Evolutionary conservation across 208 protist species (phyloP).

Genomic region (Phytomonas sp.): DNA sequence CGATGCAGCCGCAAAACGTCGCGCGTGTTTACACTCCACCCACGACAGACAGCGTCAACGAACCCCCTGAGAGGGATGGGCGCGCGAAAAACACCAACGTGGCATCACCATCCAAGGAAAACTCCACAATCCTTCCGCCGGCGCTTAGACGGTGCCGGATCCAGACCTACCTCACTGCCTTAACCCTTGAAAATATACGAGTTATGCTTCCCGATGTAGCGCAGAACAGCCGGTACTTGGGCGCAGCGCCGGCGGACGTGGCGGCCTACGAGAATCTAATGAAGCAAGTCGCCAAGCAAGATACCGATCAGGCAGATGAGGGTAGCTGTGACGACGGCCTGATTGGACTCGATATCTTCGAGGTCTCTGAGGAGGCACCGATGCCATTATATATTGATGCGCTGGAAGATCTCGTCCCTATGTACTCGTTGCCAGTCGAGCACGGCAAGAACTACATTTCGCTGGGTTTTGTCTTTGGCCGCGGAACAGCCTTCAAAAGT

Average conservation of each 20-base stretch:
- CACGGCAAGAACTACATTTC: constrained; percentile 70
- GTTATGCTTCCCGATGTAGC: constrained; percentile 39
- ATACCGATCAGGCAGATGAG: constrained; percentile 9
- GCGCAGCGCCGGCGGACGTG: constrained; percentile 15
- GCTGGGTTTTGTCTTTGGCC: constrained; percentile 79
- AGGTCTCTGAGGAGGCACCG: constrained; percentile 25
- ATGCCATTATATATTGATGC: constrained; percentile 35
- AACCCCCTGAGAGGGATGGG: background rate
- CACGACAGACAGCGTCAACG: background rate
- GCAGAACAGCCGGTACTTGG: constrained; percentile 15
- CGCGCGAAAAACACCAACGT: background rate
- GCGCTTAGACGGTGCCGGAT: constrained; percentile 22
- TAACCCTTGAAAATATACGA: constrained; percentile 44
- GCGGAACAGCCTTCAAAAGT: constrained; percentile 52
- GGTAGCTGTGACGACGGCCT: constrained; percentile 3
- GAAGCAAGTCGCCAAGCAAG: constrained; percentile 2
- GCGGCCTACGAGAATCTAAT: constrained; percentile 6
- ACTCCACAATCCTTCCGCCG: background rate
- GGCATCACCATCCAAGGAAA: background rate
- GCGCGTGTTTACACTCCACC: no score
- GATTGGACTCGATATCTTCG: constrained; percentile 33
- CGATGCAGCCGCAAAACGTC: no score
- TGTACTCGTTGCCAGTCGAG: constrained; percentile 72
- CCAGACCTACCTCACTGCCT: constrained; percentile 42
- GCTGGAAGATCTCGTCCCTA: constrained; percentile 22